These are phyloP conservation scores for Escovopsis sp. DNA, from an alignment of 2,329 filamentous ascomycete species.

Conservation along the genomic window DNA sequence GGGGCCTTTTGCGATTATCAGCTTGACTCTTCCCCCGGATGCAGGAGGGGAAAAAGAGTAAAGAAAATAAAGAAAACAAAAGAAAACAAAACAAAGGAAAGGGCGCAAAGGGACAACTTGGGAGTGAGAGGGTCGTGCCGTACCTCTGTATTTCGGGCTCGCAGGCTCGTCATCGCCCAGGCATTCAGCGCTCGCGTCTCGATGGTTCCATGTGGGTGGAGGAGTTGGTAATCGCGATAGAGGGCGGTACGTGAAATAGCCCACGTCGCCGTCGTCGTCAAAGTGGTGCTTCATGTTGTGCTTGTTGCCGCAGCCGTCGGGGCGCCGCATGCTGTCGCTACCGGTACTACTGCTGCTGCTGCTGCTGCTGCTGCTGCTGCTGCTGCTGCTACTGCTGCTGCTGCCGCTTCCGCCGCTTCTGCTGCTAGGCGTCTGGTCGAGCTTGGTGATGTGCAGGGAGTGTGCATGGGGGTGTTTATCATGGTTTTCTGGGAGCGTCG, in stretches of 20 bases:
- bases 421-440: conserved; percentile 1
- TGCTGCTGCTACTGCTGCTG: no score
- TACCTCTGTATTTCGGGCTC: conserved; percentile 25
- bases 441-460: not conserved
- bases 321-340: not conserved
- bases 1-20: conserved; percentile 31
- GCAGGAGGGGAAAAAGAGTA: not conserved
- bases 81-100: conserved; percentile 3
- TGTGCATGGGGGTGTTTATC: conserved; percentile 1
- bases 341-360: conserved; percentile 2
- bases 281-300: not conserved
- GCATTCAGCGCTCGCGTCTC: conserved; percentile 27
- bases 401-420: not conserved
- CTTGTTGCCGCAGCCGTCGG: no score
- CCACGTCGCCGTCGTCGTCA: conserved; percentile 25
- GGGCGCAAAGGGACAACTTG: not conserved
- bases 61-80: not conserved
- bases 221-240: conserved; percentile 55
- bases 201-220: conserved; percentile 35
- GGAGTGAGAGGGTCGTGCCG: no score
- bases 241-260: conserved; percentile 47
- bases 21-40: not conserved
- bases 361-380: not conserved
- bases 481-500: conserved; percentile 1
- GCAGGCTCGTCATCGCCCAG: conserved; percentile 30